Base-by-base conservation (phyloP, 1,139 yeast species). In the Wickerhamiella pararugosa region DNA sequence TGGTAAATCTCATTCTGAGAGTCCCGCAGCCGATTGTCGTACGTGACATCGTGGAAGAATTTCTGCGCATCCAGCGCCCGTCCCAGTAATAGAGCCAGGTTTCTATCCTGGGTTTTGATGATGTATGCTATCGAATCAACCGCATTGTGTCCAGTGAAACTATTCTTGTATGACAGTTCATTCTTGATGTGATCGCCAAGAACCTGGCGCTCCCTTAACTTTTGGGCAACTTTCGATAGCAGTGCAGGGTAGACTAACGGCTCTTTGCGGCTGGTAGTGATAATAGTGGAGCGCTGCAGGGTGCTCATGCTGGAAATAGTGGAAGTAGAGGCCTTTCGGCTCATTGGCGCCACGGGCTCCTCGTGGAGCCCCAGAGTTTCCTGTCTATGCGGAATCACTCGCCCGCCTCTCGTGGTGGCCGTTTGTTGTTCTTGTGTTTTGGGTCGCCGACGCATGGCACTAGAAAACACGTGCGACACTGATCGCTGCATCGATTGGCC, bases 61-160 rank as follows among this genome's bases (percentile, higher is more conserved):
- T 83, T 83, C 54, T 90, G 97, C 1, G 96, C 94, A 62, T 90
- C 98, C 47, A 90, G 66, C 0, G 97, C 80, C 49, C 99, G 70
- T 25, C 98, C 98, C 41, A 92, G 65, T 39, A 90, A 64, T 39
- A 90, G 64, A 0, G 97, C 97, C 56, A 90, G 65, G 53, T 86
- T 87, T 48, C 99, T 70, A 59, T 90, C 98, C 10, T 86, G 81
- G 3, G 96, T 87, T 51, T 93, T 70, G 44, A 90, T 79, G 45
- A 90, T 79, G 43, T 80, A 71, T 47, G 94, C 79, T 45, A 90
- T 76, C 26, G 80, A 72, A 60, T 86, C 96, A 37, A 90, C 94
- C 0, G 97, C 95, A 64, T 83, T 92, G 32, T 83, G 71, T 21
- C 99, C 99, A 0, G 95, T 81, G 57, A 92, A 92, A 0, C 97